Base-by-base conservation (phyloP, 495 filamentous ascomycete genomes). In the Sabuloglossum arenarium region DNA sequence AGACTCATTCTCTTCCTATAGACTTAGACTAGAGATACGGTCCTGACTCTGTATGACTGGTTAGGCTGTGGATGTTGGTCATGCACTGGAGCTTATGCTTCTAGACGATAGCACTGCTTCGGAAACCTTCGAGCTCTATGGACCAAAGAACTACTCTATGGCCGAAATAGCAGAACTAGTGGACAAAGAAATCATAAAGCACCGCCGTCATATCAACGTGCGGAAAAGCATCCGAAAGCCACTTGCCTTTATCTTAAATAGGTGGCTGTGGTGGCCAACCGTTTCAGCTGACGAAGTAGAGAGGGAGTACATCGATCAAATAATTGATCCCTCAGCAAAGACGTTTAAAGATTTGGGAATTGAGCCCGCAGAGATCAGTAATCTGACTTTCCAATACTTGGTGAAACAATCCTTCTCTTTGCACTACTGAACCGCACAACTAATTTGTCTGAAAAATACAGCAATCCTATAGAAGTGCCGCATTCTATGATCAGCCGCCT, bases 311-410 rank as follows among this genome's bases (percentile, higher is more conserved):
- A 79, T 93, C 61, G 85, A 97, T 68, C 93, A 97, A 68, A 75
- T 78, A 62, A 91, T 99, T 63, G 91, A 99, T 71, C 75, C 76
- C 47, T 80, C 72, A 3, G 90, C 91, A 51, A 97, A 95, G 77
- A 96, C 93, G 6, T 94, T 97, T 76, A 83, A 82, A 70, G 88
- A 97, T 66, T 73, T 99, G 45, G 86, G 79, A 53, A 93, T 99
- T 62, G 80, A 84, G 69, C 84, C 89, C 21, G 82, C 75, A 43
- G 86, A 95, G 53, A 73, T 97, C 59, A 80, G 75, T 68, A 78
- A 82, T 65, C 77, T 84, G 62, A 91, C 86, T 53, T 95, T 85
- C 69, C 83, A 91, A 64, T 98, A 98, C 70, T 66, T 95, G 79
- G 89, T 94, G 75, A 69, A 86, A 70, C 30, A 53, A 16, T 27